Percentiles rank a stretch among this genome's conserved stretches.
Evolutionary conservation across 805 yeast species (phyloP).

Genomic region (Candida ponderosae): DNA sequence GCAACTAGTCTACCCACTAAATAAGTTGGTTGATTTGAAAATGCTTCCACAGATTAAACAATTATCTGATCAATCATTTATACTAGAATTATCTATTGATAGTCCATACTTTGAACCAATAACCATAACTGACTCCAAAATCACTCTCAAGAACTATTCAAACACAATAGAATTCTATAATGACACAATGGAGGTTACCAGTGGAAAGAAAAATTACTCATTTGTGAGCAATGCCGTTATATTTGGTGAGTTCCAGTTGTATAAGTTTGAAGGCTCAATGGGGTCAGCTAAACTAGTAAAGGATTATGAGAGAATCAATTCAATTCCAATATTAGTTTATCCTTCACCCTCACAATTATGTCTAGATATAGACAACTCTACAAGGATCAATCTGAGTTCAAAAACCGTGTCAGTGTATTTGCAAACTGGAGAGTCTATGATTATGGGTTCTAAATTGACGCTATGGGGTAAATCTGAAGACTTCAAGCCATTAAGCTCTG

Average conservation of each 20-base stretch:
- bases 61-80: neutral
- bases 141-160: neutral
- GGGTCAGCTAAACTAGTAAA: slow-evolving; percentile 17
- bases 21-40: slow-evolving; percentile 19
- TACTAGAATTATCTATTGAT: too few relatives aligned
- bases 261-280: slow-evolving; percentile 16
- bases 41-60: slow-evolving; percentile 20
- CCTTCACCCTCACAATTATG: slow-evolving; percentile 13
- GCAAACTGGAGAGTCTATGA: slow-evolving; percentile 3
- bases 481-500: neutral
- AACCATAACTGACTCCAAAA: neutral
- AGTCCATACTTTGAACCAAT: neutral
- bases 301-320: too few relatives aligned
- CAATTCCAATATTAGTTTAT: slow-evolving; percentile 1
- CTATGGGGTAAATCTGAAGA: neutral
- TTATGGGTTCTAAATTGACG: slow-evolving; percentile 1
- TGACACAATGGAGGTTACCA: neutral
- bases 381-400: slow-evolving; percentile 8
- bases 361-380: slow-evolving; percentile 7
- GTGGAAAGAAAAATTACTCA: slow-evolving; percentile 9
- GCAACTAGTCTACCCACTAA: slow-evolving; percentile 1
- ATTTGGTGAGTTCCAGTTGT: slow-evolving; percentile 27
- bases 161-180: neutral
- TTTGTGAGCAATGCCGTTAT: slow-evolving; percentile 22
- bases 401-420: slow-evolving; percentile 14